Conservation (phyloP, 495 filamentous ascomycete genomes). For the Penicillium longicatenatum region DNA sequence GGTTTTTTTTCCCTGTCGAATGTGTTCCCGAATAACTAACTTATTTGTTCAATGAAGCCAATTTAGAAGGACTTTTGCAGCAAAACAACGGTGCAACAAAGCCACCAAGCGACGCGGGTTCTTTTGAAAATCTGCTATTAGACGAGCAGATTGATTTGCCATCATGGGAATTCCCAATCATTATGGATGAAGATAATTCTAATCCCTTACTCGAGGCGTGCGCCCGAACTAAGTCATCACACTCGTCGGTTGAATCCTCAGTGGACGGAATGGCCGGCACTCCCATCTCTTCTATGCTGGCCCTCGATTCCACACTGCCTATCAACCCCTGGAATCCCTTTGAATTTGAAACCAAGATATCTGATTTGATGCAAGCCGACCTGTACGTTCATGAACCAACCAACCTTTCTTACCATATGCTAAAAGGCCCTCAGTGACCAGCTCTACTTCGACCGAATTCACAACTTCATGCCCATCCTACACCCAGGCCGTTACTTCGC, state of each 20-base stretch:
- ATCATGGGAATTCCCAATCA: neutral
- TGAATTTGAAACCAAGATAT: neutral
- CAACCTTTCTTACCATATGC: neutral
- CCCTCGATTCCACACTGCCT: neutral
- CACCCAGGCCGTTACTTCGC: slow-evolving; percentile 36
- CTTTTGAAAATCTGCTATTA: neutral
- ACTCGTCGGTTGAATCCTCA: slow-evolving; percentile 38
- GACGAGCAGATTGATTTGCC: neutral
- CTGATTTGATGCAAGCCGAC: neutral
- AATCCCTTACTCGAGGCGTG: neutral
- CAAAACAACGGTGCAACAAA: neutral
- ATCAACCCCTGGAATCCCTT: neutral
- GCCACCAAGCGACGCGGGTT: neutral
- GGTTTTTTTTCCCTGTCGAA: slow-evolving; percentile 5
- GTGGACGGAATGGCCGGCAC: slow-evolving; percentile 1
- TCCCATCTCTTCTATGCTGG: neutral
- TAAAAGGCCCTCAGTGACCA: slow-evolving; percentile 38
- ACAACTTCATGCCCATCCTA: slow-evolving; percentile 49
- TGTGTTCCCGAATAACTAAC: neutral
- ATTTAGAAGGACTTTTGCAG: neutral
- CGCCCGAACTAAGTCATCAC: neutral
- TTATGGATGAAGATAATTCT: neutral
- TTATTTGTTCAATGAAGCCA: neutral
- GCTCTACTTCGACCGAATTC: slow-evolving; percentile 55
- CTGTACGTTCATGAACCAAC: neutral